Evolutionary conservation across 2,329 filamentous ascomycete species (phyloP), one percentile per base, ranked within the genome.

Genomic region (Balansia obtecta): DNA sequence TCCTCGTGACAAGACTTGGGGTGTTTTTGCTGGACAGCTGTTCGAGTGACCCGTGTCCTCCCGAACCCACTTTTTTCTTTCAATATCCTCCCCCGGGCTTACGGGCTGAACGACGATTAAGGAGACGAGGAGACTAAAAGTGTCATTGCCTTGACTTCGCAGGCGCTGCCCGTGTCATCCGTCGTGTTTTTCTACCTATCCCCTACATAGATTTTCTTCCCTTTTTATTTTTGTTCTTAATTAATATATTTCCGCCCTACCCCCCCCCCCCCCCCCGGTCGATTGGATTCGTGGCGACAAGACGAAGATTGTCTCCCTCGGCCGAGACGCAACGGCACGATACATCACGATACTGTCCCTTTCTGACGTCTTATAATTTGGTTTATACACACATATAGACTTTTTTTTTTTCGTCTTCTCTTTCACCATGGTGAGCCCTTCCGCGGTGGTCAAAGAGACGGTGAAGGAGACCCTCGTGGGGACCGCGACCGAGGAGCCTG

Each of bases 391-490:
- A 42, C 18, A 48, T 27, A 48, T 20, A 41, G 39, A 41, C 27
- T 18, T 40, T 33, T 39, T 18, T 40, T 33, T 39, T 16, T 37
- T 37, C 10, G 11, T 15, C 18, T 46, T 32, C 20, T 16, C 3
- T 3, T 42, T 13, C 58, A 60, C 48, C 59, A 69, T 68, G 66
- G 60, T 64, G 51, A 71, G 67, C 22, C 48, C 51, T 57, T 64
- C 71, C 51, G 64, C 70, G 51, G 66, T 68, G 53, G 76, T 85
- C 57, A 84, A 79, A 67, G 83, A 84, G 67, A 75, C 77, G 54
- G 81, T 94, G 65, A 94, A 88, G 72, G 88, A 90, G 72, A 80
- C 79, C 59, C 76, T 95, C 60, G 70, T 93, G 53, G 88, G 88
- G 13, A 42, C 42, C 59, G 33, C 45, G 16, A 65, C 67, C 4